These are phyloP conservation scores for Trichoderma sp. DNA, from an alignment of 2,329 filamentous ascomycete species.

Conservation along the genomic window DNA sequence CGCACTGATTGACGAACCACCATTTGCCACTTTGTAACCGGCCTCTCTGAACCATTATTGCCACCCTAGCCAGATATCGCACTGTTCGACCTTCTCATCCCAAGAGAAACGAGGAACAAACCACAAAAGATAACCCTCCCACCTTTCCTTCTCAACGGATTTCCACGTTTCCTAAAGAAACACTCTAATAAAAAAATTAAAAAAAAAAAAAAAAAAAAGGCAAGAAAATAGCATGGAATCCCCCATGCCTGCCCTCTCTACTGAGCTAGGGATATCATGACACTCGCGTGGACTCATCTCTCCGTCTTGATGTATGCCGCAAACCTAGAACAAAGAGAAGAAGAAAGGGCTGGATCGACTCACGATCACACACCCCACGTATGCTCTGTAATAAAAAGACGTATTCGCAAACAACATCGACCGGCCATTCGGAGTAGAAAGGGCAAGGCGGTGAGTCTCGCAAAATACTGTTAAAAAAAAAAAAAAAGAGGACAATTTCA, in stretches of 20 bases:
- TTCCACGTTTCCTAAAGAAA: background rate
- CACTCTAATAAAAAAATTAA: background rate
- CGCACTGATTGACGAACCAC: background rate
- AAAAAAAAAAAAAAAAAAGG: background rate
- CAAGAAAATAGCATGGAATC: background rate
- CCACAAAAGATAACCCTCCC: background rate
- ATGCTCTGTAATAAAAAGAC: background rate
- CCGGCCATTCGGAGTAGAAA: background rate
- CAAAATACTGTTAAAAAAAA: background rate
- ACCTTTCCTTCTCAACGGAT: background rate
- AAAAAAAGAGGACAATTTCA: background rate
- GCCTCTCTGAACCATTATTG: background rate
- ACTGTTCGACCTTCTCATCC: background rate
- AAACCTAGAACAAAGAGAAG: background rate
- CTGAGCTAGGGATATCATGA: slow-evolving; percentile 10
- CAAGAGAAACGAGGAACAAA: background rate
- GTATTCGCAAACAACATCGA: background rate
- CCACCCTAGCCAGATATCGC: background rate
- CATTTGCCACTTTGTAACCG: background rate
- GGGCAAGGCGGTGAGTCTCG: background rate
- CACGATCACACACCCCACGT: background rate
- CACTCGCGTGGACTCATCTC: slow-evolving; percentile 12
- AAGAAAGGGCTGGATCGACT: background rate
- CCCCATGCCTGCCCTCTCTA: slow-evolving; percentile 1
- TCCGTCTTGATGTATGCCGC: slow-evolving; percentile 5